These are phyloP conservation scores for Lactarius indigo DNA, from an alignment of 768 basidiomycete genomes.

Conservation along the genomic window DNA sequence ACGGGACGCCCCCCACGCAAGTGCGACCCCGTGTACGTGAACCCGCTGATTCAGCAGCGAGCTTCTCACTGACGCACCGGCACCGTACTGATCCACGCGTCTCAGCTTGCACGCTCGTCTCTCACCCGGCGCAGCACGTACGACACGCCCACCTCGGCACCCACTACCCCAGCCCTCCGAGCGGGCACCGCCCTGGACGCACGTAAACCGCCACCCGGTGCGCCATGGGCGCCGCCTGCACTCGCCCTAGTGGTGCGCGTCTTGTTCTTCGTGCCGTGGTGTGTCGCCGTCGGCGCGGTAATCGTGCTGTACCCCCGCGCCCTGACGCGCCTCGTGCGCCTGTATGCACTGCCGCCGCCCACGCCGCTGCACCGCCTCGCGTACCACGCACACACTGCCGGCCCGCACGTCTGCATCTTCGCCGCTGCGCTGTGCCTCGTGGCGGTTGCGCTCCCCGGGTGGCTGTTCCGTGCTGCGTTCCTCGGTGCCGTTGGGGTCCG, in stretches of 20 bases:
- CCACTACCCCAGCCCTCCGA: not conserved
- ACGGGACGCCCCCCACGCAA: constrained; percentile 1
- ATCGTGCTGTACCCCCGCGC: constrained; percentile 16
- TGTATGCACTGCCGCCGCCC: constrained; percentile 2
- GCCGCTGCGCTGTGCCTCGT: constrained; percentile 2
- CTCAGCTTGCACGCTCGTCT: not conserved
- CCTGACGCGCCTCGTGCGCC: constrained; percentile 12
- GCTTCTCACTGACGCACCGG: not conserved
- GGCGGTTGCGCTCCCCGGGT: not conserved
- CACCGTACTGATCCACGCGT: not conserved
- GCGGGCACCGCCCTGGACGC: not conserved
- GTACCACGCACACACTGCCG: constrained; percentile 23
- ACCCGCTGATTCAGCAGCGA: no score
- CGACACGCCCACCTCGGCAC: constrained; percentile 6
- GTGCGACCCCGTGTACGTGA: constrained; percentile 2
- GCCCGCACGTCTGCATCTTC: constrained; percentile 22
- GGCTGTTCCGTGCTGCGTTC: not conserved
- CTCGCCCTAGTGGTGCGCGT: constrained; percentile 7
- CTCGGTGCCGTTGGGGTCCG: constrained; percentile 4
- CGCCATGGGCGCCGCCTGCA: not conserved
- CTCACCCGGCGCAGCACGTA: not conserved
- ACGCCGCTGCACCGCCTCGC: constrained; percentile 24
- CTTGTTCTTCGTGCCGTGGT: constrained; percentile 23
- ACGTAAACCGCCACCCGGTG: not conserved
- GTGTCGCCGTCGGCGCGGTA: constrained; percentile 19